Percentiles rank a stretch among this genome's conserved stretches.
Conservation (phyloP, 2,329 filamentous ascomycete genomes). For the Cladophialophora chaetospira region DNA sequence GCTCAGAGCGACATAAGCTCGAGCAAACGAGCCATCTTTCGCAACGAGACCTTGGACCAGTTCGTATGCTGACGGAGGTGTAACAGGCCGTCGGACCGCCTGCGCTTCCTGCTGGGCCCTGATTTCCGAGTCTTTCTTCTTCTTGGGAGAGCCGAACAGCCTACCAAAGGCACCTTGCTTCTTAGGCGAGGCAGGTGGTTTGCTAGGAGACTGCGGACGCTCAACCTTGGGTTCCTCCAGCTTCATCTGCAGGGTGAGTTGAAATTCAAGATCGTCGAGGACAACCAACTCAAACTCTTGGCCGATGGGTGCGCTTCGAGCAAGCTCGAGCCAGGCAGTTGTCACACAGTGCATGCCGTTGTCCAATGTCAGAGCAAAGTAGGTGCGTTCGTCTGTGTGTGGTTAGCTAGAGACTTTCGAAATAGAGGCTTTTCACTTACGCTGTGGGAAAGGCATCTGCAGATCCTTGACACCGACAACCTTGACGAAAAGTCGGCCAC, state of each 20-base stretch:
- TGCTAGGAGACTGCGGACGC: conserved; percentile 39
- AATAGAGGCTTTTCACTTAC: conserved; percentile 56
- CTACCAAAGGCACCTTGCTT: conserved; percentile 90
- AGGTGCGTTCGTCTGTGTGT: conserved; percentile 74
- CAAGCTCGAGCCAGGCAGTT: conserved; percentile 90
- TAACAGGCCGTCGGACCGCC: conserved; percentile 49
- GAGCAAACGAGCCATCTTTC: conserved; percentile 89
- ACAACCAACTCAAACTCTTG: conserved; percentile 98
- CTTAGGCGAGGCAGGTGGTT: conserved; percentile 55
- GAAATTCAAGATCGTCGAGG: conserved; percentile 96
- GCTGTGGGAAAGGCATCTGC: conserved; percentile 84
- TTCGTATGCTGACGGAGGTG: conserved; percentile 39
- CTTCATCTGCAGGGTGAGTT: conserved; percentile 94
- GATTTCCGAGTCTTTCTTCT: conserved; percentile 90
- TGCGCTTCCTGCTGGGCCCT: conserved; percentile 82
- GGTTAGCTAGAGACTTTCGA: conserved; percentile 35
- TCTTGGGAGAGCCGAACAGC: conserved; percentile 92
- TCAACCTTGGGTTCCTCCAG: conserved; percentile 75
- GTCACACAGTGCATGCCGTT: conserved; percentile 98
- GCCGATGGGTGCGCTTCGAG: conserved; percentile 87
- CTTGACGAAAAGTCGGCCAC: conserved; percentile 93
- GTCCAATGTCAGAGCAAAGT: conserved; percentile 96
- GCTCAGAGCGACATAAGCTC: conserved; percentile 89
- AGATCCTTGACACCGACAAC: conserved; percentile 98
- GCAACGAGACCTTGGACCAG: conserved; percentile 68